Evolutionary conservation across 805 yeast species (phyloP).

Genomic region (Clavispora fructus): DNA sequence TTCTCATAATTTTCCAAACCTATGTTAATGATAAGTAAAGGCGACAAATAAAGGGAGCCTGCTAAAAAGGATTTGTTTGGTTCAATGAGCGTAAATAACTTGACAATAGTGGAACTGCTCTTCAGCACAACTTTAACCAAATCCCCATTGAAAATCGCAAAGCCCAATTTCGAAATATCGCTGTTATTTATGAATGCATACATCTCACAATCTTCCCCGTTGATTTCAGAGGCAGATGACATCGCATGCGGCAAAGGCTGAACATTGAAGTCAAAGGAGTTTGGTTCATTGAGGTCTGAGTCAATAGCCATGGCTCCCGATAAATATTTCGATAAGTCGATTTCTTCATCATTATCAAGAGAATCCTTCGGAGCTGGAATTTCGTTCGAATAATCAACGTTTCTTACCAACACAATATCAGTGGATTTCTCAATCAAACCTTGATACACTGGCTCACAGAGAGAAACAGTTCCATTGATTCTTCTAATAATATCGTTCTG

Average conservation of each 20-base stretch:
- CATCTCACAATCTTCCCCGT: slow-evolving; percentile 34
- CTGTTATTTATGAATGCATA: slow-evolving; percentile 39
- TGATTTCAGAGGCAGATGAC: slow-evolving; percentile 16
- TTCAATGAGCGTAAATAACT: slow-evolving; percentile 57
- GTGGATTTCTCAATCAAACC: slow-evolving; percentile 50
- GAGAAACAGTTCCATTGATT: slow-evolving; percentile 46
- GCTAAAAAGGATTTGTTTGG: slow-evolving; percentile 43
- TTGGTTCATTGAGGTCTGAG: slow-evolving; percentile 5
- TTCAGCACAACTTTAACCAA: slow-evolving; percentile 33
- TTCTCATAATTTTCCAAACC: slow-evolving; percentile 23
- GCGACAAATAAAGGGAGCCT: slow-evolving; percentile 52
- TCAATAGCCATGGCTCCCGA: slow-evolving; percentile 19
- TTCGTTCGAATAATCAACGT: background rate
- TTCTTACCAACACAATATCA: slow-evolving; percentile 48
- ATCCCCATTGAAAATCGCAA: slow-evolving; percentile 71
- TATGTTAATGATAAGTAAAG: slow-evolving; percentile 51
- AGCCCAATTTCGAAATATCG: slow-evolving; percentile 43
- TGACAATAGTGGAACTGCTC: slow-evolving; percentile 22
- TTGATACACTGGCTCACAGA: slow-evolving; percentile 72
- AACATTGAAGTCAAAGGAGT: slow-evolving; percentile 15
- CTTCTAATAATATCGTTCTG: slow-evolving; percentile 40
- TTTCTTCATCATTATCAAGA: slow-evolving; percentile 1
- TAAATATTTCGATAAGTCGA: slow-evolving; percentile 32
- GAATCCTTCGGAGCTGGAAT: slow-evolving; percentile 3
- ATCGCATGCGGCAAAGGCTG: slow-evolving; percentile 27